These are phyloP conservation scores for Hypoxylon lenormandii DNA, from an alignment of 495 filamentous ascomycete species.

Conservation along the genomic window DNA sequence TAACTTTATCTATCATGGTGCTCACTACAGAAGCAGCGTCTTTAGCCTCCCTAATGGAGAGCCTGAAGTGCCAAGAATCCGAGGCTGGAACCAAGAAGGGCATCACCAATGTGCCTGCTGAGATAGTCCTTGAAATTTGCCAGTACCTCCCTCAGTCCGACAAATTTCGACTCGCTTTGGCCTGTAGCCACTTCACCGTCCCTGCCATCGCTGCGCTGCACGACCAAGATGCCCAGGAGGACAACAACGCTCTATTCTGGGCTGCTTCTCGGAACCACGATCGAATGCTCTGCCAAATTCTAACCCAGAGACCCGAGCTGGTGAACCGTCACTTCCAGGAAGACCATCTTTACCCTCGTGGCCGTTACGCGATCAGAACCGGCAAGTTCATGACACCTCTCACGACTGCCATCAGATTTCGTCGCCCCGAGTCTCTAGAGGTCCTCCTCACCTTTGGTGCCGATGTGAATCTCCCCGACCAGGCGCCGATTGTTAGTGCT, in stretches of 20 bases:
- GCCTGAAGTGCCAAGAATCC: no score
- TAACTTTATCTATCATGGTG: no score
- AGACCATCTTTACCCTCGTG: neutral
- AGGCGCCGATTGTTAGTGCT: no score
- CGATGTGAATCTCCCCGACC: neutral
- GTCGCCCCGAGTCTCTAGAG: neutral
- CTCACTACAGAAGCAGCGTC: no score
- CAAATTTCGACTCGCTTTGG: conserved; percentile 5
- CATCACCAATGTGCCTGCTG: neutral
- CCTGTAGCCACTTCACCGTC: neutral
- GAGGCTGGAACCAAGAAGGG: no score
- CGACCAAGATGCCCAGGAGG: conserved; percentile 14
- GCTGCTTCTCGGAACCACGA: neutral
- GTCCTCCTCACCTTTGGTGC: conserved; percentile 4
- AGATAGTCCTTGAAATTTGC: neutral
- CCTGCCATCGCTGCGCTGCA: neutral
- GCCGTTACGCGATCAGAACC: neutral
- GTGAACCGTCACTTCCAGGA: conserved; percentile 7
- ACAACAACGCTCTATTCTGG: conserved; percentile 24
- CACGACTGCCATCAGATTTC: conserved; percentile 4
- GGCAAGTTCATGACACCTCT: conserved; percentile 11
- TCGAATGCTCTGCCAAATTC: neutral
- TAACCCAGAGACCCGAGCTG: neutral
- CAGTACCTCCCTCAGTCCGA: conserved; percentile 6
- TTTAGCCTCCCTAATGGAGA: neutral